Conservation (phyloP, 495 filamentous ascomycete genomes). For the Penicillium flavigenum region DNA sequence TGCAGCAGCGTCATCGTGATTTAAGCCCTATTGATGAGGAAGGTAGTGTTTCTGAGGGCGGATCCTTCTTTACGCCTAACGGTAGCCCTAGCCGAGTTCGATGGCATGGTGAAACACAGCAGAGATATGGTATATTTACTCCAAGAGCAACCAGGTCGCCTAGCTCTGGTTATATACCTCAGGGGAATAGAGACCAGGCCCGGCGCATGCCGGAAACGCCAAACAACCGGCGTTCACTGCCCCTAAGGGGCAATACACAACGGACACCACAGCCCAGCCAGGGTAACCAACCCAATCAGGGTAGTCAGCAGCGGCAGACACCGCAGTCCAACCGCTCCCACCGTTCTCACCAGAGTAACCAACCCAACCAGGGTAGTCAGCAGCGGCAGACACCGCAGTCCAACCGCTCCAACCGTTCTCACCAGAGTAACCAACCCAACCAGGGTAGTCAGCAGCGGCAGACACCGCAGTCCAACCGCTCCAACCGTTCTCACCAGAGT, state of each 20-base stretch:
- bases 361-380: not conserved
- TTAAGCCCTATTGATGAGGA: conserved; percentile 2
- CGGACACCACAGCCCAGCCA: too few species aligned
- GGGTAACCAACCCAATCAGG: not conserved
- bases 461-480: too few species aligned
- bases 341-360: not conserved
- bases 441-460: too few species aligned
- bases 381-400: too few species aligned
- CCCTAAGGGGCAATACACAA: not conserved
- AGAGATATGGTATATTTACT: conserved; percentile 1
- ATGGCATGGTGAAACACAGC: not conserved
- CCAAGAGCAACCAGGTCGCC: not conserved
- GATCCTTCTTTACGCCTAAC: not conserved
- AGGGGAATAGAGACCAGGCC: conserved; percentile 1
- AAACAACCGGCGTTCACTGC: not conserved
- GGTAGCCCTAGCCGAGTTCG: not conserved
- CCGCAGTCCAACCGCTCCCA: not conserved
- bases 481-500: too few species aligned
- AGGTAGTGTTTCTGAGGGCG: not conserved
- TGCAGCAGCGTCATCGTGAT: not conserved
- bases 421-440: too few species aligned
- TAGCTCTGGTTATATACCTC: not conserved
- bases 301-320: not conserved
- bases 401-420: too few species aligned
- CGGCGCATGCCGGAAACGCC: not conserved